phyloP scores from a whole-genome alignment of 345 rosid species.

The Gossypium rotundifolium region DNA sequence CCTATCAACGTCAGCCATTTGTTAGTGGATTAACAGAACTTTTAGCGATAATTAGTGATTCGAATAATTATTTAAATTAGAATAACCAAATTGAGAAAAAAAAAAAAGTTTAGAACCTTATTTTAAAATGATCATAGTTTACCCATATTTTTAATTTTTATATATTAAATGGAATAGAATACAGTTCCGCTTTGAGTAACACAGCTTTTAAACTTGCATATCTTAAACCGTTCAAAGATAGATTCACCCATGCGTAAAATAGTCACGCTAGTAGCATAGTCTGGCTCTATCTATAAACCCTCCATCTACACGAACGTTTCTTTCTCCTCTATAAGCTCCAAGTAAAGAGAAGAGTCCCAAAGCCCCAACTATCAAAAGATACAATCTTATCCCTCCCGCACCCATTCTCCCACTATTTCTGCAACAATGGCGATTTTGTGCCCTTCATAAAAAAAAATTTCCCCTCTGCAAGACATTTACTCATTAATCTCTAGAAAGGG shows the following conservation, averaged over 20 bases:
- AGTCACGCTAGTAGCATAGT: not conserved
- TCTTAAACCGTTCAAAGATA: not conserved
- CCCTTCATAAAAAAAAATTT: not conserved
- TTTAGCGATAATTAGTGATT: no score
- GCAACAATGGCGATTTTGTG: not conserved
- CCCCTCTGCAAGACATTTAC: not conserved
- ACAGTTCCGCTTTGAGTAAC: no score
- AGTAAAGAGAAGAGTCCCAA: not conserved
- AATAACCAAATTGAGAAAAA: no score
- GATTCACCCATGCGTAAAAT: not conserved
- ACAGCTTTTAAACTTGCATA: no score
- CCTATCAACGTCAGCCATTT: rapidly evolving
- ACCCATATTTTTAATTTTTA: no score
- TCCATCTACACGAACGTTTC: not conserved
- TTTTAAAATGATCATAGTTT: no score
- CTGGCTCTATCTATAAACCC: not conserved
- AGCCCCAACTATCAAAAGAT: not conserved
- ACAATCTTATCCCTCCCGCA: not conserved
- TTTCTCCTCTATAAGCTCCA: not conserved
- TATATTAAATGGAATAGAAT: no score
- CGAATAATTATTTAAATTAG: no score
- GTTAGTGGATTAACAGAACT: no score
- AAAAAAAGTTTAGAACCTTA: no score
- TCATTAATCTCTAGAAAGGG: not conserved
- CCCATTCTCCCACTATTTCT: not conserved